phyloP scores from a whole-genome alignment of 2,329 filamentous ascomycete genomes.

The Chrysoporthe austroafricana region DNA sequence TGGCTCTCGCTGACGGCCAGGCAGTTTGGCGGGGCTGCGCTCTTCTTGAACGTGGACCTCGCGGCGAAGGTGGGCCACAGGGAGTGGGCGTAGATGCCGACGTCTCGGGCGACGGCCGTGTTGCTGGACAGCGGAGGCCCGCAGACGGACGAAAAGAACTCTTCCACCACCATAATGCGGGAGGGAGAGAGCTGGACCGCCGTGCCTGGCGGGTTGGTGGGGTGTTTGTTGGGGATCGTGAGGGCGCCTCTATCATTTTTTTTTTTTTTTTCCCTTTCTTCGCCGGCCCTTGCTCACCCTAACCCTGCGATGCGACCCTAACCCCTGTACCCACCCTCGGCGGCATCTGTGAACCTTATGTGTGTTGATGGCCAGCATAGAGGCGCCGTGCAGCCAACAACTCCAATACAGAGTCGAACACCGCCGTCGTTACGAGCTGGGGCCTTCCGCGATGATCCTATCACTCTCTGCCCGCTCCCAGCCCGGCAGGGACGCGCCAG shows the following conservation, averaged over 20 bases:
- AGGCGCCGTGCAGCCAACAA: too few species aligned
- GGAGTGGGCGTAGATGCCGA: conserved; percentile 84
- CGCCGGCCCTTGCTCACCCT: background rate
- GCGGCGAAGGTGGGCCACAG: conserved; percentile 78
- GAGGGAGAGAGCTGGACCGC: background rate
- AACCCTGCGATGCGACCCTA: background rate
- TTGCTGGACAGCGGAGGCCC: conserved; percentile 63
- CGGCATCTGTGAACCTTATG: background rate
- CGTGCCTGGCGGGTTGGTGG: background rate
- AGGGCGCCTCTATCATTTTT: background rate
- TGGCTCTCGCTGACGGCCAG: conserved; percentile 81
- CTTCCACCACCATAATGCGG: conserved; percentile 59
- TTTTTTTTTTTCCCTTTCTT: background rate
- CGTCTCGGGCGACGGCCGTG: conserved; percentile 72
- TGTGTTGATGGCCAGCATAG: too few species aligned
- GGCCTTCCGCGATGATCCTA: too few species aligned
- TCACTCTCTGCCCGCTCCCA: too few species aligned
- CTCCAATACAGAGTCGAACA: too few species aligned
- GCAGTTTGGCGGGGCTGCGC: conserved; percentile 76
- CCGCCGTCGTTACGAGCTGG: too few species aligned
- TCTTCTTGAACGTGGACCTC: conserved; percentile 87
- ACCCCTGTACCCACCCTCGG: background rate
- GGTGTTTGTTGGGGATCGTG: background rate
- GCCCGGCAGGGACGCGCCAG: too few species aligned
- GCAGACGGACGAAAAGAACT: conserved; percentile 62